Base-by-base conservation (phyloP, 2,329 filamentous ascomycete species). In the Ceratocystis colombiana region DNA sequence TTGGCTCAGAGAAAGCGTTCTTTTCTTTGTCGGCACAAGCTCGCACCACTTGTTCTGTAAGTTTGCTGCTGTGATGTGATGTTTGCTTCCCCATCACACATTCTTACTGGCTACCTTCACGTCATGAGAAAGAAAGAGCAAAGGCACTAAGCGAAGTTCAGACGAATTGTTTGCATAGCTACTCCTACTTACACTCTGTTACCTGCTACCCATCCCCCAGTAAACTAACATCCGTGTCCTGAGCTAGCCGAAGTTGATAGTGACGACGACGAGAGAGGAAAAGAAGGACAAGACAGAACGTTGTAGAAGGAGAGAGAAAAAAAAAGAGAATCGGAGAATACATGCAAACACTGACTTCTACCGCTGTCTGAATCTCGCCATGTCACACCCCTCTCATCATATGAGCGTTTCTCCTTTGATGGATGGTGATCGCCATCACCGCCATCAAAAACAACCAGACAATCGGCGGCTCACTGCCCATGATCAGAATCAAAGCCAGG, bases 331-430 rank as follows among this genome's bases (percentile, higher is more conserved):
- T 37, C 41, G 15, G 22, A 50, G 44, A 28, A 28, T 41, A 41
- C 41, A 17, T 50, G 22, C 55, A 57, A 20, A 41, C 61, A 37
- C 28, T 15, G 41, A 45, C 25, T 20, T 22, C 55, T 8, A 37
- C 46, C 20, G 22, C 22, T 50, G 12, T 37, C 8, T 37, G 28
- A 12, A 22, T 55, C 22, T 44, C 44, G 7, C 62, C 30, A 67
- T 67, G 66, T 64, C 66, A 20, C 66, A 67, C 41, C 53, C 64
- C n/a, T 62, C 66, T 5, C 62, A 67, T 53, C 62, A 62, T 20
- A 62, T 55, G 55, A 62, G 61, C 59, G 62, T 33, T 53, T 45
- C 62, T 22, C 62, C 66, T 15, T 25, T 53, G n/a, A 22, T 61
- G 44, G 53, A 20, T 15, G 55, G 53, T 12, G 62, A 61, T 30